Evolutionary conservation across 345 rosid species (phyloP), one percentile per base, ranked within the genome.

Genomic region (Camelina sativa): DNA sequence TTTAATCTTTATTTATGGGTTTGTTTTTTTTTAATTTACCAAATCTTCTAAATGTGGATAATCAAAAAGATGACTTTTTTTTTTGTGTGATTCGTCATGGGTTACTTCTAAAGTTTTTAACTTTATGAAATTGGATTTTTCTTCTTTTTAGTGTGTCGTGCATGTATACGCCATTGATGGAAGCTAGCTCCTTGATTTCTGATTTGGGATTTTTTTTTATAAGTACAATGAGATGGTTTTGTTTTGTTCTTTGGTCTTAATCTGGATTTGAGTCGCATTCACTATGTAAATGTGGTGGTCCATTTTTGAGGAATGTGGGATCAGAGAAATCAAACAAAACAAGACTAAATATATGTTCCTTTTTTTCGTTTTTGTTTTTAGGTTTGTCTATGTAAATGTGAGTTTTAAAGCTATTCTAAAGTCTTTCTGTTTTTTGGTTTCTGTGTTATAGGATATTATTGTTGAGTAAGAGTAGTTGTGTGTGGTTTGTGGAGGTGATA

Each of bases 41-140:
- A 47, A 46, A 57, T 70, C 76, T 64, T 70, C 67, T 71, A 9
- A 77, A 64, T 56, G 53, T 71, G 30, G 80, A 40, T 57, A 28
- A 47, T 1, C 48, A 55, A 63, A 65, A 23, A 2, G 43, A 7
- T 19, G 23, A 59, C 76, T 77, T 77, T 77, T 16, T 71, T 77
- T 77, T 23, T 77, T 77, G 25, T 57, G 58, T 65, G 73, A 65
- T 77, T 60, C 34, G 65, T 67, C 77, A 77, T 78, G 77, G 57
- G 77, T 72, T 78, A 67, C 54, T 66, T 2, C 59, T 47, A 58
- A 77, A 77, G 77, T 65, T 28, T 78, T 53, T 16, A 72, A 13
- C 64, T 66, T 72, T 51, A 60, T 65, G n/a, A 50, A 50, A 44
- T 47, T 32, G 23, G 16, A n/a, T 51, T 1, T 20, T 35, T 60